Evolutionary conservation across 306 rosid genomes (phyloP).

Genomic region (Bauhinia variegata): DNA sequence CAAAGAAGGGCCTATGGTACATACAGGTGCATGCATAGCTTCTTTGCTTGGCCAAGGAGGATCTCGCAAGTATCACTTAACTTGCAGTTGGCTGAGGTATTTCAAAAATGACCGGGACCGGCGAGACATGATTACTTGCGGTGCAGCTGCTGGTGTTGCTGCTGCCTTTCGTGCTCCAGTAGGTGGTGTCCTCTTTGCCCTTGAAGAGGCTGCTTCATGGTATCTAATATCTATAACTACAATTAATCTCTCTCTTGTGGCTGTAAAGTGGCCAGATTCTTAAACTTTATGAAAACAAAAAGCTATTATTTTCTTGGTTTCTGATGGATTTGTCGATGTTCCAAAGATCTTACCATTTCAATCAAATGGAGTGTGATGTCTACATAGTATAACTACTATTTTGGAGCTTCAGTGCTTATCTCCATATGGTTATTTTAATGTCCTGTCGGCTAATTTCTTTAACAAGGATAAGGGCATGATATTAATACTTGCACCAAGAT

Average conservation of each 20-base stretch:
- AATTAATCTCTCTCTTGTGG: slow-evolving; percentile 1
- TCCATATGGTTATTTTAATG: no score
- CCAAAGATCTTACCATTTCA: not conserved
- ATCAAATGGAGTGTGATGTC: slow-evolving; percentile 10
- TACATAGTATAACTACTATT: not conserved
- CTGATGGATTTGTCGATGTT: not conserved
- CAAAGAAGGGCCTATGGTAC: slow-evolving; percentile 98
- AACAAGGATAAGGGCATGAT: no score
- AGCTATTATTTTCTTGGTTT: slow-evolving; percentile 5
- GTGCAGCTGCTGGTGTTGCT: slow-evolving; percentile 97
- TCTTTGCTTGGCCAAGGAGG: slow-evolving; percentile 87
- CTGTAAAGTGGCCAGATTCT: not conserved
- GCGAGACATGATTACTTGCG: slow-evolving; percentile 91
- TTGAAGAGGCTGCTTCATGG: slow-evolving; percentile 99
- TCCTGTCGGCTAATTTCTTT: no score
- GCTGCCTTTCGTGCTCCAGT: slow-evolving; percentile 96
- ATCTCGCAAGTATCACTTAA: slow-evolving; percentile 72
- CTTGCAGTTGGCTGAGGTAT: slow-evolving; percentile 75
- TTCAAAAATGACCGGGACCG: slow-evolving; percentile 92
- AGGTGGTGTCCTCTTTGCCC: slow-evolving; percentile 94
- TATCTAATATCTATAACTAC: slow-evolving; percentile 45
- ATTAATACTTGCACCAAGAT: no score
- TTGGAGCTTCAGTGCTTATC: not conserved
- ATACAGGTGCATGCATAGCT: slow-evolving; percentile 94
- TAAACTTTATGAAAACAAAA: slow-evolving; percentile 1